Base-by-base conservation (phyloP, 2,329 filamentous ascomycete genomes). In the Coniella lustricola region DNA sequence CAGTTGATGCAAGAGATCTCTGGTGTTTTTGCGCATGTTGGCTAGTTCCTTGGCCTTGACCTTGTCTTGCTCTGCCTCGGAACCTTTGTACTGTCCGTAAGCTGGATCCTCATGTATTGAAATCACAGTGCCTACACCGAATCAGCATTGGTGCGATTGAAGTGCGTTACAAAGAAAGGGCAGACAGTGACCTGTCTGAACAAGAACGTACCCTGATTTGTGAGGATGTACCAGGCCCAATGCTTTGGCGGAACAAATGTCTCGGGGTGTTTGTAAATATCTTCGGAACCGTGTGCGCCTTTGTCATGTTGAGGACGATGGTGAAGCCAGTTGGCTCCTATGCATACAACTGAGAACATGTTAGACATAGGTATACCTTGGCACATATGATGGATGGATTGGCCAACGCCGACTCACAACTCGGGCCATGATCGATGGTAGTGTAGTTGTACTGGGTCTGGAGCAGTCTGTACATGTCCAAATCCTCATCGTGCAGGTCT, bases 361-460 rank as follows among this genome's bases (percentile, higher is more conserved):
- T 3, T 13, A 3, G 32, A 33, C 50, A n/a, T 16, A 53, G 50
- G 12, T 35, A 12, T 34, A 10, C 22, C 22, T 18, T 33, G 10
- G 14, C 22, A 14, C 13, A 8, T 10, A 7, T 10, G 21, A 50
- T 61, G 47, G 63, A 58, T 56, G 33, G 39, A 45, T 40, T 29
- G 31, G 2, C 7, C 22, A 33, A 20, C 33, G 2, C 42, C 31
- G 3, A 61, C 71, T 57, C 67, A 81, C 84, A 87, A 61, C 72
- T 74, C 14, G 73, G 67, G 0, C 84, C 85, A 62, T 83, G 77
- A 57, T 90, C 85, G 13, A 87, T 76, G 1, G 84, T 84, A 13
- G 81, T 83, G 62, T 85, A 90, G 61, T 88, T 85, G 71, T 84
- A 84, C n/a, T 87, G 82, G 47, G 83, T 76, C 53, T 85, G 75